Conservation (phyloP, 805 yeast genomes). For the Vanderwaltozyma verrucispora region DNA sequence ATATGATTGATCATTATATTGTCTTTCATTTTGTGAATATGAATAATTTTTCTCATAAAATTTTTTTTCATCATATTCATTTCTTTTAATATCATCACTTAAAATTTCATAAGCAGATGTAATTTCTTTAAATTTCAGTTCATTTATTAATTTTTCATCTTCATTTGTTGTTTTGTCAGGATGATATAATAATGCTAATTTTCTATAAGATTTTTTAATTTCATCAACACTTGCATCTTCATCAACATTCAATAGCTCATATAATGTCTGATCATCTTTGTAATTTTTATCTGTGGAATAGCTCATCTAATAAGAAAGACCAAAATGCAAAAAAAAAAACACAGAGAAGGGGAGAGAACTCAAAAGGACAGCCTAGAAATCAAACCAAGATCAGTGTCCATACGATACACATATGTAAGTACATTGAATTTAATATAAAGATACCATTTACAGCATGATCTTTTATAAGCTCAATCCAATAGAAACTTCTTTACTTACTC, state of each 20-base stretch:
- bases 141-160: constrained; percentile 55
- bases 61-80: constrained; percentile 38
- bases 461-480: too few species aligned
- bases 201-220: constrained; percentile 76
- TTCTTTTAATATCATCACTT: constrained; percentile 54
- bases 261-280: constrained; percentile 19
- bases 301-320: background rate
- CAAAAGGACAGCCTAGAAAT: too few species aligned
- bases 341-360: too few species aligned
- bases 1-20: background rate
- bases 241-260: constrained; percentile 63
- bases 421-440: too few species aligned
- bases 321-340: too few species aligned
- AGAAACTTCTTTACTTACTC: too few species aligned
- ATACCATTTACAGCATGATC: too few species aligned
- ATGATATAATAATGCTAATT: constrained; percentile 71
- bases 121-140: constrained; percentile 70
- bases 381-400: too few species aligned
- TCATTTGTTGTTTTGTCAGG: constrained; percentile 79
- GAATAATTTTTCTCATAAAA: constrained; percentile 32
- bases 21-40: background rate
- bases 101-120: constrained; percentile 78
- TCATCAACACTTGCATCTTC: constrained; percentile 56
- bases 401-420: too few species aligned
- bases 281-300: background rate